Evolutionary conservation across 495 filamentous ascomycete species (phyloP).

Genomic region (Glutinoglossum americanum): DNA sequence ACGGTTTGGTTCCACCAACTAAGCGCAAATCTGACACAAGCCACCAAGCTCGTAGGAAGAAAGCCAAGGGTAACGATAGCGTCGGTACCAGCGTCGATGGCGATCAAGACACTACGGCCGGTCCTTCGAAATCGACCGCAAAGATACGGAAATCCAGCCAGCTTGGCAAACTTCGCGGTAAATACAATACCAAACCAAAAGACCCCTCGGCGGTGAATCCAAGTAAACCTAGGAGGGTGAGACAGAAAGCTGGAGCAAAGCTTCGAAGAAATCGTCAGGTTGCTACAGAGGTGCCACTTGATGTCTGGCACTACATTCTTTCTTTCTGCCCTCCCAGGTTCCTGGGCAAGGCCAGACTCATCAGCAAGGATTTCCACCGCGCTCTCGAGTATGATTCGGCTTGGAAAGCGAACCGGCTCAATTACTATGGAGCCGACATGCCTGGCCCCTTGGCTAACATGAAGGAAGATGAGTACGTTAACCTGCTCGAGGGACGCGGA

Average conservation of each 20-base stretch:
- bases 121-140: not conserved
- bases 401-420: slow-evolving; percentile 10
- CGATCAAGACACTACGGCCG: not conserved
- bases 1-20: not conserved
- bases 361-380: slow-evolving; percentile 9
- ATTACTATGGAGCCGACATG: slow-evolving; percentile 9
- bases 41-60: not conserved
- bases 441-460: slow-evolving; percentile 11
- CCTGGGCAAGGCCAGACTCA: slow-evolving; percentile 8
- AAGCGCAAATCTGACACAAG: not conserved
- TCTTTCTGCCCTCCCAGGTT: slow-evolving; percentile 9
- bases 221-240: not conserved
- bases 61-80: not conserved
- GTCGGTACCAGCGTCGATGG: not conserved
- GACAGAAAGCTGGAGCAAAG: slow-evolving; percentile 3
- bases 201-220: not conserved
- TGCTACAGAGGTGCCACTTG: slow-evolving; percentile 4
- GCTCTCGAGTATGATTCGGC: slow-evolving; percentile 9
- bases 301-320: slow-evolving; percentile 10
- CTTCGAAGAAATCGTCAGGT: slow-evolving; percentile 8
- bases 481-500: slow-evolving; percentile 14
- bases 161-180: not conserved
- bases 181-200: not conserved
- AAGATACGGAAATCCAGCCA: not conserved
- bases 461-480: slow-evolving; percentile 14